A percentile compares a stretch with the other conserved stretches of the same genome.
These are phyloP conservation scores for Brassica carinata DNA, from an alignment of 345 rosid species.

Conservation along the genomic window DNA sequence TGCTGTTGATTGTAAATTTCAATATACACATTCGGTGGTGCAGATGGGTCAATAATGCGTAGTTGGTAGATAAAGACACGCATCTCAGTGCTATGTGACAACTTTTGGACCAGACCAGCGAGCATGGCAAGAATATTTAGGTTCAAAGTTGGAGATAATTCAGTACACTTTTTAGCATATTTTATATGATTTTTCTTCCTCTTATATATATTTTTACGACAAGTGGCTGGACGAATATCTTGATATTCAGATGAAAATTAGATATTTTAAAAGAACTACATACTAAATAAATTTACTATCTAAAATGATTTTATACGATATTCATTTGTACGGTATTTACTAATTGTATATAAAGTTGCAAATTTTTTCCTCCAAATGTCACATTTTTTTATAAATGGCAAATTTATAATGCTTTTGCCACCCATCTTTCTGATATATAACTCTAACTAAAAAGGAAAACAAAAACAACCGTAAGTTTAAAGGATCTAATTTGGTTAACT, in stretches of 20 bases:
- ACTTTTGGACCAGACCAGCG: constrained; percentile 6
- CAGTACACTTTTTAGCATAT: not conserved
- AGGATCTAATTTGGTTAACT: not conserved
- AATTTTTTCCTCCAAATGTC: not conserved
- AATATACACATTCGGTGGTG: not conserved
- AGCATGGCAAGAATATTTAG: not conserved
- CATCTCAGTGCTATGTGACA: constrained; percentile 3
- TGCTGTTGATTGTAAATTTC: not conserved
- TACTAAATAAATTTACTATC: not conserved
- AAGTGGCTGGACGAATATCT: not conserved
- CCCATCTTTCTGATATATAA: not conserved
- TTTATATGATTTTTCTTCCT: not conserved
- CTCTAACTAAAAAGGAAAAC: not conserved
- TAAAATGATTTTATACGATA: not conserved
- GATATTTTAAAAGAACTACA: not conserved
- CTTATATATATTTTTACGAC: not conserved
- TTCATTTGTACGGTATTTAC: not conserved
- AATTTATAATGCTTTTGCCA: not conserved
- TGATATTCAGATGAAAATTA: not conserved
- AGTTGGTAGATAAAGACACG: constrained; percentile 23
- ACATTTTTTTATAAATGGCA: not conserved
- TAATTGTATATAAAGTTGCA: not conserved
- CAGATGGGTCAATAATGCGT: constrained; percentile 14
- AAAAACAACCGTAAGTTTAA: too few species aligned
- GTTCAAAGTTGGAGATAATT: not conserved